Base-by-base conservation (phyloP, 352 stramenopile genomes). In the Phytophthora pinifolia region DNA sequence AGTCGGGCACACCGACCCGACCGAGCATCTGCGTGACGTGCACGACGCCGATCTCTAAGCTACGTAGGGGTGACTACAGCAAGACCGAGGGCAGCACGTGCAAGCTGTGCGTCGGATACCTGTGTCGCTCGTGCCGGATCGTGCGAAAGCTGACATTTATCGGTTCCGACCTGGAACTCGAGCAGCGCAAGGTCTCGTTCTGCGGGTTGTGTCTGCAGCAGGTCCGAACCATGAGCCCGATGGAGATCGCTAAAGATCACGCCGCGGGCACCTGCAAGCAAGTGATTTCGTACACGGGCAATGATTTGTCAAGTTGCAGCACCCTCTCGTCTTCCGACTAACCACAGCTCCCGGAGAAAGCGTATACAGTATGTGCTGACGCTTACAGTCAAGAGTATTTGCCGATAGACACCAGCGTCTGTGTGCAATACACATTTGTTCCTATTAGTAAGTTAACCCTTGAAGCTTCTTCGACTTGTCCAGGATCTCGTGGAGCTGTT, bases 91-190 rank as follows among this genome's bases (percentile, higher is more conserved):
- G 42, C n/a, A 38, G 37, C 10, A 54, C 57, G 1, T 83, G 70
- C 59, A 66, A 67, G 20, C 35, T 83, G 25, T 83, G 70, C 38
- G 38, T 33, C 9, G 63, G 65, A 6, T 62, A 66, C 15, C 41
- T 83, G 10, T 83, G 74, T 37, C 63, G 62, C 0, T 43, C 65
- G 0, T 83, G 74, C 37, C 55, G 59, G n/a, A 61, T 80, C 25
- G 71, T 68, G 32, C 57, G 65, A 14, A 68, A 70, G 20, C 45
- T 83, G 14, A 62, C 38, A 0, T 74, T 70, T 33, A 38, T 68
- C 5, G 46, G 48, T 1, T 70, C 59, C 0, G 63, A 67, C 27
- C 46, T 59, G 2, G 29, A 74, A 18, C 53, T 75, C 1, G 31
- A 67, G 43, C 62, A 70, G 33, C 58, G 62, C 9, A 72, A 75